phyloP scores from a whole-genome alignment of 371 early-diverging fungal genomes.

The Nematocida sp. region DNA sequence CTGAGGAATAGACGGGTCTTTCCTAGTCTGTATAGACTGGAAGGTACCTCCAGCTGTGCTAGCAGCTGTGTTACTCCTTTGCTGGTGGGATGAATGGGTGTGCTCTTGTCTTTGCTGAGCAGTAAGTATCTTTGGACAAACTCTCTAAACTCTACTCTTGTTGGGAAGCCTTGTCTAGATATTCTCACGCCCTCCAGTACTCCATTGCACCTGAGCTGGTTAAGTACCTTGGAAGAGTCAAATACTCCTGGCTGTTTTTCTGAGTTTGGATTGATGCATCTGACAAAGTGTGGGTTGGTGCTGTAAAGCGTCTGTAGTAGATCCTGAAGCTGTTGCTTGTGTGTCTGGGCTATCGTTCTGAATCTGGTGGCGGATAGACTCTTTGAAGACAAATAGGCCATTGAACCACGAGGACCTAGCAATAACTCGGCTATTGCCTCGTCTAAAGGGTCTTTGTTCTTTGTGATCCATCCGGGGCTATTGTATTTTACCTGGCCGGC shows the following conservation, averaged over 20 bases:
- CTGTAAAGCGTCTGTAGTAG: conserved; percentile 80
- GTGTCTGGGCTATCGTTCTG: conserved; percentile 82
- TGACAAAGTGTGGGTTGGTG: conserved; percentile 95
- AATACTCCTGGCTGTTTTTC: conserved; percentile 79
- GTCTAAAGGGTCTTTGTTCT: conserved; percentile 97
- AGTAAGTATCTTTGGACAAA: conserved; percentile 89
- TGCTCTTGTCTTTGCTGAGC: background rate
- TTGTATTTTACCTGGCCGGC: conserved; percentile 92
- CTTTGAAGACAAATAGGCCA: background rate
- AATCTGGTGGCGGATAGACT: conserved; percentile 66
- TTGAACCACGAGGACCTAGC: conserved; percentile 8
- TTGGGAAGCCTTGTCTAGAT: conserved; percentile 91
- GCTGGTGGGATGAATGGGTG: background rate
- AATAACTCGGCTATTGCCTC: conserved; percentile 74
- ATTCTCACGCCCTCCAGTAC: conserved; percentile 98
- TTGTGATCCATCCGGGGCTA: conserved; percentile 87
- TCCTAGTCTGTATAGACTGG: conserved; percentile 74
- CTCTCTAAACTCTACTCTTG: conserved; percentile 80
- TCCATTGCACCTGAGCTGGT: conserved; percentile 95
- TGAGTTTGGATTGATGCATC: conserved; percentile 94
- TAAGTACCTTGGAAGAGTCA: conserved; percentile 74
- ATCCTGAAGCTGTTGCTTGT: conserved; percentile 80
- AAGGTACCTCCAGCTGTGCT: conserved; percentile 19
- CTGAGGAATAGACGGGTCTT: conserved; percentile 91
- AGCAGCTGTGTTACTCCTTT: conserved; percentile 28